Base-by-base conservation (phyloP, 1,139 yeast genomes). In the Kodamaea sp. region DNA sequence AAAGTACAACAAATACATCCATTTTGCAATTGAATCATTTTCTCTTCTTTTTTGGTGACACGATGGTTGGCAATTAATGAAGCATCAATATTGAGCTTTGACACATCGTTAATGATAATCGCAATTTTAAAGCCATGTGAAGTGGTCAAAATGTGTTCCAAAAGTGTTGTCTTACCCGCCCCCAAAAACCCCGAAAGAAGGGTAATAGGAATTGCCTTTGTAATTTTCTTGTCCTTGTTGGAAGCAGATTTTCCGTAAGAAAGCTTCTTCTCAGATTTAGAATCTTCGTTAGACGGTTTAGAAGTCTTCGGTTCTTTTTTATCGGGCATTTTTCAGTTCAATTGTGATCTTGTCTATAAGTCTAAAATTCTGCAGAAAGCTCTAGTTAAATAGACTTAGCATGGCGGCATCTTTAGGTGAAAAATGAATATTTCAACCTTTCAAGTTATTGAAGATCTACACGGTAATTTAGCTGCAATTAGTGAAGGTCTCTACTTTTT, bases 1-100 rank as follows among this genome's bases (percentile, higher is more conserved):
- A 71, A 57, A 2, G 76, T 70, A 44, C 76, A 71, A 42, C 76
- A 71, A 22, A 70, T 69, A 42, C 76, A 71, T 2, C 76, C 77
- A 43, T 70, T 71, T 42, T 70, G 75, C 29, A 71, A 51, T 42
- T 69, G 73, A 30, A 71, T 62, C 35, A 71, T 46, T 42, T 69
- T 67, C 44, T 70, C 75, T 37, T 70, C 60, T 39, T 60, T 67
- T 37, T 66, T 60, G 25, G 67, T 62, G 12, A 70, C 65, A 27
- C 58, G 63, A 49, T 68, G 73, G 37, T 65, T 53, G 36, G 58
- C 54, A 24, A 71, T 59, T 26, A 71, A 49, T 2, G 63, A 54
- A 6, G 75, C 74, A 51, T 71, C 76, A 27, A 71, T 64, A 47
- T 69, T 69, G 29, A 66, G 44, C 24, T 58, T 51, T 28, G 67